Evolutionary conservation across 306 rosid genomes (phyloP), one percentile per base, ranked within the genome.

Genomic region (Malus sylvestris): DNA sequence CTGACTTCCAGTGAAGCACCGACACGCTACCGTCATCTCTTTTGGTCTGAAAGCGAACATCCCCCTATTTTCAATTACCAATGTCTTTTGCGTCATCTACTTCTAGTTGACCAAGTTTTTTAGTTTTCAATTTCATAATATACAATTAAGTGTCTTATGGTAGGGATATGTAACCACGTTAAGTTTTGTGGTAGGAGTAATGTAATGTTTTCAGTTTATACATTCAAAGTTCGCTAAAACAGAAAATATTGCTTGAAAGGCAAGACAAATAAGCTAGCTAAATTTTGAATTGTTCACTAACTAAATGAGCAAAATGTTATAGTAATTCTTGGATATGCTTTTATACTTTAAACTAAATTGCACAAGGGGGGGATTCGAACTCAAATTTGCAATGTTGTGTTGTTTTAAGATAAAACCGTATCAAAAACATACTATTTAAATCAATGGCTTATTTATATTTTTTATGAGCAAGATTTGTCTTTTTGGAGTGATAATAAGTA

Each of bases 1-100:
- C 38, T n/a, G 38, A 61, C 74, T 38, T 30, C 45, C 42, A 63
- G 23, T 44, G 25, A 29, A 64, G 68, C 84, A 81, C 84, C 84
- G 81, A 76, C 81, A 66, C 40, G 69, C 12, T 57, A 75, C 66
- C 84, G 58, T 74, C 67, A 71, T 44, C 3, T 19, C 61, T 45
- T 58, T 58, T 58, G 35, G 18, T 59, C 20, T 20, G 70, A 66
- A 66, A 66, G 70, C 29, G 70, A 66, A 33, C 70, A 19, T 10
- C 68, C 16, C 68, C 11, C 1, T 6, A 20, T 20, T 16, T 16
- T 63, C 13, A 66, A 35, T 4, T 35, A 66, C 49, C 16, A 33
- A 35, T 35, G 23, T 64, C 44, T 18, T 30, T 64, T 33, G 42
- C 3, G 42, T 66, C 11, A 63, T 35, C 27, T 18, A 10, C 49